These are phyloP conservation scores for Debaryomycetaceae sp. DNA, from an alignment of 1,139 yeast species.

Conservation along the genomic window DNA sequence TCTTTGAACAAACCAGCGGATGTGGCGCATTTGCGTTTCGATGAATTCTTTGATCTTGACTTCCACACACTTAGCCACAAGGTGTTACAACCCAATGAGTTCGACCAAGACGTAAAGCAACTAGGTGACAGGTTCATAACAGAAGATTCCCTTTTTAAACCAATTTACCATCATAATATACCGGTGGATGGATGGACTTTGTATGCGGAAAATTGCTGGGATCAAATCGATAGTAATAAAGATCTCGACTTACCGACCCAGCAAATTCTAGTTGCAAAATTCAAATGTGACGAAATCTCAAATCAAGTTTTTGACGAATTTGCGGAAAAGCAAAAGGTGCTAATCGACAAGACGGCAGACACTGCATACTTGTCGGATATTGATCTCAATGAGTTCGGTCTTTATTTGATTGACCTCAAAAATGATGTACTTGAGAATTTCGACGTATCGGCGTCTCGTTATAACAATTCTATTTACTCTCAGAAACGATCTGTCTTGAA, in stretches of 20 bases:
- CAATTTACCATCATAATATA: constrained; percentile 74
- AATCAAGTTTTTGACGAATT: constrained; percentile 49
- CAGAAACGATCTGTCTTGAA: constrained; percentile 54
- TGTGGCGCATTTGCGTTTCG: constrained; percentile 48
- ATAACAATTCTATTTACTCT: constrained; percentile 59
- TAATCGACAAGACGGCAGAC: constrained; percentile 9
- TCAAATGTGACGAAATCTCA: constrained; percentile 89
- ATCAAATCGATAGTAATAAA: constrained; percentile 86
- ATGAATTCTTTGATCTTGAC: constrained; percentile 80
- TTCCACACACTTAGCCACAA: constrained; percentile 87
- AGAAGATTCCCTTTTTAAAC: constrained; percentile 53
- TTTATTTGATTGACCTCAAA: constrained; percentile 38
- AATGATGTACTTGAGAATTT: constrained; percentile 48
- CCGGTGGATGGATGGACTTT: constrained; percentile 97
- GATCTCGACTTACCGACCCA: constrained; percentile 96
- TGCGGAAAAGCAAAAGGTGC: constrained; percentile 27
- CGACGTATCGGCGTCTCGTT: constrained; percentile 71
- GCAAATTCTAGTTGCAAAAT: constrained; percentile 89
- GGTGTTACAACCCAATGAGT: constrained; percentile 72
- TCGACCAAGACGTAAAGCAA: constrained; percentile 55
- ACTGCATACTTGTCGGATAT: constrained; percentile 13
- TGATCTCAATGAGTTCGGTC: constrained; percentile 40
- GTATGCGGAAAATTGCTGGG: constrained; percentile 91
- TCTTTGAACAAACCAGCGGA: constrained; percentile 70
- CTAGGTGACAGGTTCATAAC: constrained; percentile 60